Percentiles rank a stretch among this genome's conserved stretches.
These are phyloP conservation scores for Fistulinella cinereoalba DNA, from an alignment of 1,284 basidiomycete species.

Conservation along the genomic window DNA sequence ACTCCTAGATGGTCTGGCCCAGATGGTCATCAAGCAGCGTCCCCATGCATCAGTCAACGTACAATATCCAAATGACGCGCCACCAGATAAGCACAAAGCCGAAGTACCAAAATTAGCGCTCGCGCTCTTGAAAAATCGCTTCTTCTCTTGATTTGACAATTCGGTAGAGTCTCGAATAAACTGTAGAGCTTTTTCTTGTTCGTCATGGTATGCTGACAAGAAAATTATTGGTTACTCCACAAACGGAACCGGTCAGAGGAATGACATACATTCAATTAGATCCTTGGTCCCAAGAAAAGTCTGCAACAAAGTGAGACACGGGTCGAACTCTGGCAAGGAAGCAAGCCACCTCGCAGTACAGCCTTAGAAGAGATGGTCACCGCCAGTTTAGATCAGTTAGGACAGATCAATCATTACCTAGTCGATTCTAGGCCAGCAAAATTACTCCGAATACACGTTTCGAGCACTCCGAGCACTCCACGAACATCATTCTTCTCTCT, in stretches of 20 bases:
- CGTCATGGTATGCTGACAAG: constrained; percentile 69
- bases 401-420: constrained; percentile 40
- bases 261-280: constrained; percentile 70
- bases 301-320: constrained; percentile 38
- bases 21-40: constrained; percentile 9
- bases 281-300: constrained; percentile 89
- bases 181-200: constrained; percentile 71
- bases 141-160: constrained; percentile 85
- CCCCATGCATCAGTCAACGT: constrained; percentile 21
- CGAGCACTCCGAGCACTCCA: constrained; percentile 86
- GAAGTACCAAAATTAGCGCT: constrained; percentile 89
- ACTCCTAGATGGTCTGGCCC: constrained; percentile 83
- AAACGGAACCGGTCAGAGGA: neutral
- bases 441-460: constrained; percentile 89
- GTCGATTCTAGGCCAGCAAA: constrained; percentile 94
- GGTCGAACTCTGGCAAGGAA: neutral
- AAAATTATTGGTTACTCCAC: constrained; percentile 1
- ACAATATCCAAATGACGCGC: constrained; percentile 94
- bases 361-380: constrained; percentile 38
- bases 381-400: neutral
- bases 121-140: constrained; percentile 85
- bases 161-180: constrained; percentile 73
- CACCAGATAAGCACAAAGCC: constrained; percentile 92
- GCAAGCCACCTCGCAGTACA: constrained; percentile 82
- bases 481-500: constrained; percentile 76